phyloP scores from a whole-genome alignment of 1,284 basidiomycete genomes.

The Ceratobasidium sp. region DNA sequence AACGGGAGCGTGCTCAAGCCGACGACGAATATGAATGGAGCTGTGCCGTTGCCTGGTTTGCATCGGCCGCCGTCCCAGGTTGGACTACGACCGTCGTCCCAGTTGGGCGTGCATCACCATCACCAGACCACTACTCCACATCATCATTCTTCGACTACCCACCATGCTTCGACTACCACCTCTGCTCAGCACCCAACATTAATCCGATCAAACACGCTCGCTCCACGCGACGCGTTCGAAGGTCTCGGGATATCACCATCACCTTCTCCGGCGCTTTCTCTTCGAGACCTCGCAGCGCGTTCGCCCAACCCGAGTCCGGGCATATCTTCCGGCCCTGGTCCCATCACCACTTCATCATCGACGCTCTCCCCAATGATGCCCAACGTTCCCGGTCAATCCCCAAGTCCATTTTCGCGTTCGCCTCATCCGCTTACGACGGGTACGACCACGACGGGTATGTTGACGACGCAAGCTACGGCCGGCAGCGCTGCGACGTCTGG shows the following conservation, averaged over 20 bases:
- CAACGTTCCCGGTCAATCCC: conserved; percentile 47
- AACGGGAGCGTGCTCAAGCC: conserved; percentile 14
- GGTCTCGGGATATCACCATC: conserved; percentile 68
- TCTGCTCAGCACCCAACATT: conserved; percentile 51
- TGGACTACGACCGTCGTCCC: not conserved
- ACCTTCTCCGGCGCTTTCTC: conserved; percentile 34
- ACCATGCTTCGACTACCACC: conserved; percentile 49
- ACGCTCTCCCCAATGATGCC: conserved; percentile 63
- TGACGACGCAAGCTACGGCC: conserved; percentile 40
- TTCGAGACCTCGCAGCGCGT: conserved; percentile 34
- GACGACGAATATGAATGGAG: conserved; percentile 8
- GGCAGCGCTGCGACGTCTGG: conserved; percentile 29
- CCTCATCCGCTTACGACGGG: conserved; percentile 40
- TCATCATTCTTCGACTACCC: not conserved
- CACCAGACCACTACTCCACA: not conserved
- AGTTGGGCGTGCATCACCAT: conserved; percentile 5
- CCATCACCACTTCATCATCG: conserved; percentile 56
- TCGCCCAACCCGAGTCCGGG: conserved; percentile 50
- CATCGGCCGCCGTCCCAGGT: not conserved
- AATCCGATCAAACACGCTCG: conserved; percentile 47
- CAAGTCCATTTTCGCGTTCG: conserved; percentile 39
- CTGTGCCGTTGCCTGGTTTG: conserved; percentile 2
- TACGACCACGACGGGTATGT: conserved; percentile 6
- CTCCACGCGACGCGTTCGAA: conserved; percentile 75
- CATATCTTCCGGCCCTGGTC: conserved; percentile 48